Evolutionary conservation across 2,329 filamentous ascomycete genomes (phyloP).

Genomic region (Aspergillus fructus): DNA sequence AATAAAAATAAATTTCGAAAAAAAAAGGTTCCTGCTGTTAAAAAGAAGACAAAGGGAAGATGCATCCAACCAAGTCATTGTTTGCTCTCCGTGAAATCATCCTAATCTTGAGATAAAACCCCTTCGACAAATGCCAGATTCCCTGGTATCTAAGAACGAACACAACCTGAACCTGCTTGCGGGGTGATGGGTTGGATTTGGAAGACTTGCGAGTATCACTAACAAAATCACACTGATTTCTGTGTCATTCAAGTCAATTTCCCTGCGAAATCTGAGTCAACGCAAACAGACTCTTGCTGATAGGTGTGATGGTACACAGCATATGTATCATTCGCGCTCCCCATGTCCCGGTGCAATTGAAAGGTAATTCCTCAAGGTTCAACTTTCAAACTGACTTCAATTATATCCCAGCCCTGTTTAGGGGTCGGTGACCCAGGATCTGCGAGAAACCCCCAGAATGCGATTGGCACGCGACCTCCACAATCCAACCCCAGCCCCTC

Average conservation of each 20-base stretch:
- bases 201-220: neutral
- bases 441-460: neutral
- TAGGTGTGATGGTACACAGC: neutral
- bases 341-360: neutral
- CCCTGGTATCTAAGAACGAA: neutral
- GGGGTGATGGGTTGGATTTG: neutral
- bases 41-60: neutral
- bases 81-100: neutral
- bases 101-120: neutral
- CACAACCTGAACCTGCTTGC: neutral
- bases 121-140: neutral
- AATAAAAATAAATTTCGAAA: neutral
- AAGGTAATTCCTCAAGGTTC: neutral
- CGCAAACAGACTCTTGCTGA: neutral
- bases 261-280: neutral
- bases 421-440: neutral
- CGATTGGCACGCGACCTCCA: neutral
- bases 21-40: neutral
- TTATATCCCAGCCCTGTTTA: neutral
- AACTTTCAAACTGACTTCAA: neutral
- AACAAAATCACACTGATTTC: neutral
- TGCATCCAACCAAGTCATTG: neutral
- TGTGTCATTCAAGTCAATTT: neutral
- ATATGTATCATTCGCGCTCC: neutral
- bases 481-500: constrained; percentile 5